These are phyloP conservation scores for Massarina eburnea DNA, from an alignment of 2,329 filamentous ascomycete genomes.

Conservation along the genomic window DNA sequence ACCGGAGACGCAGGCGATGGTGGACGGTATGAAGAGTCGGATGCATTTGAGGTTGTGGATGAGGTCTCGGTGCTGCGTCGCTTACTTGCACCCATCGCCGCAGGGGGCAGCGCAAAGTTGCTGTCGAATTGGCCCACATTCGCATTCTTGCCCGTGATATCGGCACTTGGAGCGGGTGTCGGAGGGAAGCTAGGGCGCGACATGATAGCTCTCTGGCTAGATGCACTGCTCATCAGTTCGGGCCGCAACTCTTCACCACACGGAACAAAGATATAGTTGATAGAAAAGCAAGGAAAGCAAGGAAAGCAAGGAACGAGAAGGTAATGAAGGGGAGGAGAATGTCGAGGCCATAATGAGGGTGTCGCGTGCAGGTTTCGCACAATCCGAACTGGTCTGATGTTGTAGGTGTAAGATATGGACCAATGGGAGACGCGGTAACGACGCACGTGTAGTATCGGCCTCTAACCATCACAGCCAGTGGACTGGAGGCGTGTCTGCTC, in stretches of 20 bases:
- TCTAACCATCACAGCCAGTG: slow-evolving; percentile 1
- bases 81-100: slow-evolving; percentile 60
- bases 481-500: slow-evolving; percentile 4
- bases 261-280: slow-evolving; percentile 4
- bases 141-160: slow-evolving; percentile 70
- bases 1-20: slow-evolving; percentile 45
- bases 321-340: neutral
- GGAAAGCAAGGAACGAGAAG: slow-evolving; percentile 6
- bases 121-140: slow-evolving; percentile 64
- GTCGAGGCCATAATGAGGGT: slow-evolving; percentile 6
- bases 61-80: slow-evolving; percentile 50
- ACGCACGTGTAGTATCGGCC: neutral
- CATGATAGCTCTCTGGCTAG: slow-evolving; percentile 52
- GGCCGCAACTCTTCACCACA: slow-evolving; percentile 2
- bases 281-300: slow-evolving; percentile 7
- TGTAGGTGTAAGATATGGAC: neutral
- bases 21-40: slow-evolving; percentile 56
- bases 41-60: slow-evolving; percentile 51
- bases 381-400: neutral
- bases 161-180: slow-evolving; percentile 78
- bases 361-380: slow-evolving; percentile 7
- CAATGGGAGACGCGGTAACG: neutral
- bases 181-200: slow-evolving; percentile 67
- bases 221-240: slow-evolving; percentile 16
- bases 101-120: slow-evolving; percentile 75